Base-by-base conservation (phyloP, 2,329 filamentous ascomycete genomes). In the Furcasterigmium furcatum region DNA sequence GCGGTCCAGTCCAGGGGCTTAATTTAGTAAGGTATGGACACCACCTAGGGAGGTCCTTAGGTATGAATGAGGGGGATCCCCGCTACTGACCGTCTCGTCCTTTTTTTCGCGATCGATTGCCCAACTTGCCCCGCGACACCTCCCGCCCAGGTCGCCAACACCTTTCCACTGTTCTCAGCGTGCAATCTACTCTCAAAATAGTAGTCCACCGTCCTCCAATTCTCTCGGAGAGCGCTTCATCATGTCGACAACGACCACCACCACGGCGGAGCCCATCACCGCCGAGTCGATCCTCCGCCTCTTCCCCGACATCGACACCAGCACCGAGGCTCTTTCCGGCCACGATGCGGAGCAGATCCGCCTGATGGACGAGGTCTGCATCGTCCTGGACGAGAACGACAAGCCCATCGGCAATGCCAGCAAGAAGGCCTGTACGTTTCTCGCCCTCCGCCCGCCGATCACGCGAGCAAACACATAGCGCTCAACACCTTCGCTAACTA, bases 311-410 rank as follows among this genome's bases (percentile, higher is more conserved):
- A 81, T 84, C 66, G 76, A 87, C 68, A 83, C 82, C 49, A 80
- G 76, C 61, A 84, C 85, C 52, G 77, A 81, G 43, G 89, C 90
- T 47, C 79, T 97, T 38, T 86, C 86, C 46, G 94, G 92, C 43
- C 95, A 97, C 73, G 91, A 97, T 73, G 92, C 88, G 66, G 92
- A 97, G 75, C 94, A 99, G 73, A 96, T 96, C 60, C 85, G 92
- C 42, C 73, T 99, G 59, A 99, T 99, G 94, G 92, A 99, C 61
- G 94, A 97, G 74, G 87, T 96, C 41, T 99, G 94, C 78, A 97
- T 99, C 64, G 94, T 99, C 16, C 74, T 95, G 39, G 92, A 97
- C 67, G 84, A 95, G 59, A 81, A 97, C 59, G 94, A 97, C 66
- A 75, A 82, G 58, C 91, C 92, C 24, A 96, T 99, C 66, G 94